Percentiles rank a stretch among this genome's conserved stretches.
These are phyloP conservation scores for Zygosaccharomyces rouxii DNA, from an alignment of 805 yeast species.

Conservation along the genomic window DNA sequence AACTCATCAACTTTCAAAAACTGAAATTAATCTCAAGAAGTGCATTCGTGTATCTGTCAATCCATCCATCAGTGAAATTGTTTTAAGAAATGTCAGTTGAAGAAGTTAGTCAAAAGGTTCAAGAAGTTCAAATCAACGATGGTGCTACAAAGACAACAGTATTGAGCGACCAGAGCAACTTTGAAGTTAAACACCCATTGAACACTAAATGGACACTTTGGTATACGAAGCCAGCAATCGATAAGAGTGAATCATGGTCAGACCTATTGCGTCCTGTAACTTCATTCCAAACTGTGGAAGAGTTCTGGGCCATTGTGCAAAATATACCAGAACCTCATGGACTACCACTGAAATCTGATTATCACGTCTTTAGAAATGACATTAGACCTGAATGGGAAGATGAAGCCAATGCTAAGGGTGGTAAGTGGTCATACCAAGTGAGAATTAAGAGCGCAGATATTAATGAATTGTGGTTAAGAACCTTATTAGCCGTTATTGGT, in stretches of 20 bases:
- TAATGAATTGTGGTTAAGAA: conserved; percentile 89
- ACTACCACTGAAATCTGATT: conserved; percentile 87
- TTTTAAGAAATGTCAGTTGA: conserved; percentile 32
- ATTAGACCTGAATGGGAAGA: conserved; percentile 99
- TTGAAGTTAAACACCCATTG: conserved; percentile 66
- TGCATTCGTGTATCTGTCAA: neutral
- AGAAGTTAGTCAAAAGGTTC: conserved; percentile 34
- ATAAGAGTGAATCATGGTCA: conserved; percentile 79
- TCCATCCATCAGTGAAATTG: neutral
- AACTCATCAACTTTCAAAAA: neutral
- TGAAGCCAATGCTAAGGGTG: conserved; percentile 78
- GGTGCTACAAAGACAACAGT: conserved; percentile 29
- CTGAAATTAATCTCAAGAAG: too few relatives aligned
- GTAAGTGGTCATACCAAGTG: conserved; percentile 86
- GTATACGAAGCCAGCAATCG: conserved; percentile 92
- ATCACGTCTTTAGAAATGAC: conserved; percentile 90
- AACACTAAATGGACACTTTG: conserved; percentile 92
- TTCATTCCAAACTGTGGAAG: conserved; percentile 91
- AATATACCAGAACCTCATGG: conserved; percentile 89
- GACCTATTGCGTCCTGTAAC: conserved; percentile 90
- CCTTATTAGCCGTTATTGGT: conserved; percentile 86
- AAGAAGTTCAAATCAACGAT: conserved; percentile 25
- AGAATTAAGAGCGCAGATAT: conserved; percentile 58
- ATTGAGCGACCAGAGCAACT: conserved; percentile 28
- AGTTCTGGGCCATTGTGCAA: conserved; percentile 97